phyloP scores from a whole-genome alignment of 1,139 yeast genomes.

The Ogataea hybrid region DNA sequence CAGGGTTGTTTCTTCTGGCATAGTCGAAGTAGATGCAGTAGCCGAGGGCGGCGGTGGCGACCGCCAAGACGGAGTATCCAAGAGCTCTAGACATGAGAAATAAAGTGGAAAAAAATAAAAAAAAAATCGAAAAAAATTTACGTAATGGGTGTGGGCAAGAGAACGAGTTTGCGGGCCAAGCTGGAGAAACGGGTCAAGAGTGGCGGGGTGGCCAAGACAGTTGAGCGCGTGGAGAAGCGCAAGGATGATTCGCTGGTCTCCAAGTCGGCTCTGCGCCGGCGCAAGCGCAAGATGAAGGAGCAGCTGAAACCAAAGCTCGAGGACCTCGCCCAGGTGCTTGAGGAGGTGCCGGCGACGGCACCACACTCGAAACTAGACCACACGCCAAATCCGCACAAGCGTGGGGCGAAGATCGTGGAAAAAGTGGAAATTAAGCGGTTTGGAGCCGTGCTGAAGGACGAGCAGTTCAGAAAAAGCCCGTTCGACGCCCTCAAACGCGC shows the following conservation, averaged over 20 bases:
- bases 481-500: conserved; percentile 57
- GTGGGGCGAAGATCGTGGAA: conserved; percentile 56
- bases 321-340: conserved; percentile 54
- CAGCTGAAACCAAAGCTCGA: conserved; percentile 61
- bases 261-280: conserved; percentile 62
- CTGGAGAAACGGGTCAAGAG: conserved; percentile 25
- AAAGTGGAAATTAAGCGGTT: conserved; percentile 54
- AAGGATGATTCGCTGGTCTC: conserved; percentile 38
- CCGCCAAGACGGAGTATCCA: conserved; percentile 51
- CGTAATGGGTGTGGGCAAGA: conserved; percentile 43
- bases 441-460: conserved; percentile 49
- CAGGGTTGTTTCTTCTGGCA: conserved; percentile 77
- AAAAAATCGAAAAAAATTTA: conserved; percentile 3
- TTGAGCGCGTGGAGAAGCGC: not conserved
- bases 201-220: not conserved
- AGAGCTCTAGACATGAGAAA: conserved; percentile 32
- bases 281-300: conserved; percentile 61
- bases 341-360: conserved; percentile 17
- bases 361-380: conserved; percentile 38
- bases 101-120: not conserved
- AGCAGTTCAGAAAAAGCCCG: conserved; percentile 52
- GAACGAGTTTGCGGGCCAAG: conserved; percentile 46
- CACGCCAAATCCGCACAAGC: conserved; percentile 56
- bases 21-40: conserved; percentile 91
- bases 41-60: conserved; percentile 58